Percentiles rank a stretch among this genome's conserved stretches.
Evolutionary conservation across 1,284 basidiomycete species (phyloP).

Genomic region (Ustilago loliicola): DNA sequence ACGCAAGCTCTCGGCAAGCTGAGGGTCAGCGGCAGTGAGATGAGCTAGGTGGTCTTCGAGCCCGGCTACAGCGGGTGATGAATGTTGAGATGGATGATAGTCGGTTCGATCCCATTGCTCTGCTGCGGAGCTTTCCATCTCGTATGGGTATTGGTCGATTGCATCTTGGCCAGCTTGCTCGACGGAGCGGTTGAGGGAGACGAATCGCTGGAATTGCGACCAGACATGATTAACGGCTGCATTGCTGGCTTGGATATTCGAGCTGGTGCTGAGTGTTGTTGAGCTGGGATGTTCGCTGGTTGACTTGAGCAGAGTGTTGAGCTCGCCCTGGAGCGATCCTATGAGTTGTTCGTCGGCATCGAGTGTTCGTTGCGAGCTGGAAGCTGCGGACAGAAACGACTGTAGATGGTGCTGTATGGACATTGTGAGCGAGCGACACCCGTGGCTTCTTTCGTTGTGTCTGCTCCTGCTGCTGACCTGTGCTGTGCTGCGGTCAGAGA

Average conservation of each 20-base stretch:
- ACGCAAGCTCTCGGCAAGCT: constrained; percentile 42
- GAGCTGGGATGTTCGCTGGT: constrained; percentile 4
- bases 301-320: constrained; percentile 21
- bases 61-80: constrained; percentile 21
- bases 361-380: constrained; percentile 45
- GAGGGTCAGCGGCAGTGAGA: constrained; percentile 25
- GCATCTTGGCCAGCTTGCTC: constrained; percentile 28
- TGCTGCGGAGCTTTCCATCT: constrained; percentile 21
- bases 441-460: not conserved
- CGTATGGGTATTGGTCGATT: constrained; percentile 23
- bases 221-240: constrained; percentile 16
- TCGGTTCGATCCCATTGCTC: constrained; percentile 8
- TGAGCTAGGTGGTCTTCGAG: constrained; percentile 40
- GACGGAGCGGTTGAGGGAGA: constrained; percentile 17
- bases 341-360: constrained; percentile 48
- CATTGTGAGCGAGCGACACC: constrained; percentile 10
- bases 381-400: constrained; percentile 31
- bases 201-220: constrained; percentile 35
- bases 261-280: not conserved
- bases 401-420: constrained; percentile 38
- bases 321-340: constrained; percentile 29
- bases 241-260: not conserved
- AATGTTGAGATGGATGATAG: constrained; percentile 10
- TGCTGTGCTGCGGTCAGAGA: not conserved
- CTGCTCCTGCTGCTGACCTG: not conserved